These are phyloP conservation scores for Diaporthe humulicola DNA, from an alignment of 2,329 filamentous ascomycete genomes.

Conservation along the genomic window DNA sequence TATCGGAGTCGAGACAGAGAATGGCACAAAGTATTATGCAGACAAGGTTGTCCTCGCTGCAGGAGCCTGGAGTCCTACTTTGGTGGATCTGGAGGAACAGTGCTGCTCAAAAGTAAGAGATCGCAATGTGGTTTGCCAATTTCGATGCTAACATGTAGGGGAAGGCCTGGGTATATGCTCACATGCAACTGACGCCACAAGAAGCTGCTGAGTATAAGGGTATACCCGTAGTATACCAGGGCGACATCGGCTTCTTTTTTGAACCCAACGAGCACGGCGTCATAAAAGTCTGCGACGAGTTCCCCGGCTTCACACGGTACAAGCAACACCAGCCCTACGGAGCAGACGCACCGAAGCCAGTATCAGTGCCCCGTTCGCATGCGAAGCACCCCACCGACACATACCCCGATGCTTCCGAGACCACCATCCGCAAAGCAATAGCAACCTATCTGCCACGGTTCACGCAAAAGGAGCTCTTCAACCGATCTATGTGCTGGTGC, in stretches of 20 bases:
- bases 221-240: slow-evolving; percentile 59
- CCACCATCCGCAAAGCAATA: slow-evolving; percentile 47
- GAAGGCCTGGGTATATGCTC: slow-evolving; percentile 60
- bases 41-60: slow-evolving; percentile 60
- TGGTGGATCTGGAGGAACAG: slow-evolving; percentile 54
- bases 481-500: slow-evolving; percentile 52
- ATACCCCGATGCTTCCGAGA: slow-evolving; percentile 51
- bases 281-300: slow-evolving; percentile 55
- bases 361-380: slow-evolving; percentile 53
- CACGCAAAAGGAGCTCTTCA: slow-evolving; percentile 47
- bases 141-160: slow-evolving; percentile 31
- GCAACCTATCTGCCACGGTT: slow-evolving; percentile 49
- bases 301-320: slow-evolving; percentile 55
- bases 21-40: slow-evolving; percentile 56
- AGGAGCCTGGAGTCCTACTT: slow-evolving; percentile 52
- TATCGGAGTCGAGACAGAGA: slow-evolving; percentile 55
- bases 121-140: not conserved
- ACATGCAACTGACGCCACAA: slow-evolving; percentile 56
- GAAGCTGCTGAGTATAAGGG: slow-evolving; percentile 57
- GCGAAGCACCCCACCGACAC: slow-evolving; percentile 54
- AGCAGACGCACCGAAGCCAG: slow-evolving; percentile 44
- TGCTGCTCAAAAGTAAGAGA: slow-evolving; percentile 51
- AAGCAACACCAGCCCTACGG: slow-evolving; percentile 52
- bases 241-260: slow-evolving; percentile 63
- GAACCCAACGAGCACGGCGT: slow-evolving; percentile 57